Base-by-base conservation (phyloP, 768 basidiomycete species). In the Leucocoprinus leucothites region DNA sequence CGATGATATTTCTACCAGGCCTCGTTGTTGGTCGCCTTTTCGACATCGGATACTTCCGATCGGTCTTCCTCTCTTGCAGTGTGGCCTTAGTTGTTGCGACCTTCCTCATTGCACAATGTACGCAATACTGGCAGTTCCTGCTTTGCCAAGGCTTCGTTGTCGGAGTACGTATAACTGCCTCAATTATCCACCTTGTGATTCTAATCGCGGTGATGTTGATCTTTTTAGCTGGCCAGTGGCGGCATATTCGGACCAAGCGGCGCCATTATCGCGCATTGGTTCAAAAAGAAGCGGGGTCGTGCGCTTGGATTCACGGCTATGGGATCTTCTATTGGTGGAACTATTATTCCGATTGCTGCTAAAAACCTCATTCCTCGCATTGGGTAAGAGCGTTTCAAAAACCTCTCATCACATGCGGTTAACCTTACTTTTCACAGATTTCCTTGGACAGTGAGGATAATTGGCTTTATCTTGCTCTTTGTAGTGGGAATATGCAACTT, bases 1-100 rank as follows among this genome's bases (percentile, higher is more conserved):
- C 43, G 13, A 44, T 43, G n/a, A 22, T 25, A 4, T 45, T 48
- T 18, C 25, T 41, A n/a, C n/a, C 57, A 48, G n/a, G 21, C 57
- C 89, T 87, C 43, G 81, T 53, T 86, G 43, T 91, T 86, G 88
- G 90, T 91, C 40, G 89, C 87, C 8, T 91, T 87, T 50, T n/a
- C 14, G 18, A 48, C 18, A 40, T 22, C 16, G 89, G 89, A 50
- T 80, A 83, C 60, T 82, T 85, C 65, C 81, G 63, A 75, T 1
- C 77, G 85, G 5, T 73, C 80, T 26, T 60, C 79, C 19, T 41
- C 14, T 48, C 26, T 13, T 35, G 35, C 5, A 43, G 54, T 8
- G 24, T 35, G 9, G 47, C 79, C n/a, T 62, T 84, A 3, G 69
- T 89, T 6, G 47, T 70, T 0, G 74, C 75, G 26, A 78, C 77